Evolutionary conservation across 345 rosid species (phyloP).

Genomic region (Eucalyptus cloeziana): DNA sequence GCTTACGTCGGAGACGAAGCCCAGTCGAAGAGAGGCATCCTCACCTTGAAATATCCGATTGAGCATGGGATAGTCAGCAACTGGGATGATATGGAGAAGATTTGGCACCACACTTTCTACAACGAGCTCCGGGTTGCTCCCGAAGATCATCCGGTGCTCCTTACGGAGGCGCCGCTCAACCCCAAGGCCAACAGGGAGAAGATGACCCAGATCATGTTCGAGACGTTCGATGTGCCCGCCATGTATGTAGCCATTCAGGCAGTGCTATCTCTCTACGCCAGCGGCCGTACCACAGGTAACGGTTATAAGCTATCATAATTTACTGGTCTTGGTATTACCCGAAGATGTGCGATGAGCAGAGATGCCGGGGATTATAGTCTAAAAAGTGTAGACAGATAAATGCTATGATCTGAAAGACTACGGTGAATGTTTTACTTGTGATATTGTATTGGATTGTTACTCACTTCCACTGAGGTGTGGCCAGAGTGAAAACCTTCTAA

Average conservation of each 20-base stretch:
- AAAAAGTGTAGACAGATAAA: background rate
- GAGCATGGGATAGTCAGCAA: conserved; percentile 43
- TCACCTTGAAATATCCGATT: conserved; percentile 37
- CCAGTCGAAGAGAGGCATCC: conserved; percentile 36
- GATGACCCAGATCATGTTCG: conserved; percentile 43
- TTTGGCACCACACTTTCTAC: conserved; percentile 45
- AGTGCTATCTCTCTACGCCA: conserved; percentile 49
- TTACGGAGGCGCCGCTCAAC: conserved; percentile 51
- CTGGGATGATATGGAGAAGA: conserved; percentile 48
- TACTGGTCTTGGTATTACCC: background rate
- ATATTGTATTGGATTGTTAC: background rate
- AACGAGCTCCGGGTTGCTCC: conserved; percentile 51
- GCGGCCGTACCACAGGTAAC: conserved; percentile 53
- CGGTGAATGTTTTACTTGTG: background rate
- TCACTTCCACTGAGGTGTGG: background rate
- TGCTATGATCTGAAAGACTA: background rate
- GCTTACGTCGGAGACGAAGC: conserved; percentile 42
- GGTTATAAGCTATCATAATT: background rate
- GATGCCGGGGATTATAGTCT: background rate
- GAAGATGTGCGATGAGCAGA: background rate
- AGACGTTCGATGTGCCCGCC: conserved; percentile 26
- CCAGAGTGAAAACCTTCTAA: background rate
- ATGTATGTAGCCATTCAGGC: conserved; percentile 37
- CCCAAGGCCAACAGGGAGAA: conserved; percentile 58
- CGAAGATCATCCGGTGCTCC: conserved; percentile 56